Evolutionary conservation across 305 asterid genomes (phyloP).

Genomic region (Petunia hybrid): DNA sequence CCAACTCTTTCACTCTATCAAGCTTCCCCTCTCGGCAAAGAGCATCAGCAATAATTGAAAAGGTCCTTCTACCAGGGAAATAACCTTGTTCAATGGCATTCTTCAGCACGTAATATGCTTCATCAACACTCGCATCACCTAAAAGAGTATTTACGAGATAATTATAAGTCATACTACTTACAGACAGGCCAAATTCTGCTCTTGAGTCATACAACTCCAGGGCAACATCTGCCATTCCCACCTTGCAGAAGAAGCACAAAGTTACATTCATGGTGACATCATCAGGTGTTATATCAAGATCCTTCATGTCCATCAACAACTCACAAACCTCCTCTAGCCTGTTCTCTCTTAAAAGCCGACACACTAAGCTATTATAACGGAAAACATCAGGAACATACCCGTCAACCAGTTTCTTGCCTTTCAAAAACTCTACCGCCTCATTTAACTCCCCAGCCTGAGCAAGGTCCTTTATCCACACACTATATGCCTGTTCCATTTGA

Average conservation of each 20-base stretch:
- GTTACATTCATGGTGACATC: conserved; percentile 70
- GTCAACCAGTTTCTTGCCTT: conserved; percentile 59
- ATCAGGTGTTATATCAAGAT: conserved; percentile 59
- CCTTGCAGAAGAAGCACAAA: conserved; percentile 82
- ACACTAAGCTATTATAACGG: conserved; percentile 62
- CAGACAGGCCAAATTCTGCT: conserved; percentile 71
- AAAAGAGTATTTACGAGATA: conserved; percentile 73
- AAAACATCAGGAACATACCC: conserved; percentile 72
- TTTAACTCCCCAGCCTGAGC: conserved; percentile 67
- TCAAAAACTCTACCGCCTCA: conserved; percentile 67
- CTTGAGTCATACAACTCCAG: conserved; percentile 68
- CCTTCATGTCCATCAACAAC: conserved; percentile 80
- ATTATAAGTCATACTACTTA: conserved; percentile 73
- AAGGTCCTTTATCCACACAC: conserved; percentile 67
- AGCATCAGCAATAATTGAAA: conserved; percentile 61
- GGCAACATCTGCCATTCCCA: conserved; percentile 75
- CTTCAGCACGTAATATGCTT: conserved; percentile 58
- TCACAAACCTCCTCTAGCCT: conserved; percentile 72
- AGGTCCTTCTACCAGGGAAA: conserved; percentile 62
- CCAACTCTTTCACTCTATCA: conserved; percentile 73
- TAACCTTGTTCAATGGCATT: conserved; percentile 65
- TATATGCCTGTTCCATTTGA: conserved; percentile 59
- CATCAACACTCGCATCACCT: conserved; percentile 60
- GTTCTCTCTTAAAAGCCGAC: conserved; percentile 71
- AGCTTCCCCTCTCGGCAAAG: conserved; percentile 73